Evolutionary conservation across 768 basidiomycete genomes (phyloP).

Genomic region (Punctularia strigosozonata): DNA sequence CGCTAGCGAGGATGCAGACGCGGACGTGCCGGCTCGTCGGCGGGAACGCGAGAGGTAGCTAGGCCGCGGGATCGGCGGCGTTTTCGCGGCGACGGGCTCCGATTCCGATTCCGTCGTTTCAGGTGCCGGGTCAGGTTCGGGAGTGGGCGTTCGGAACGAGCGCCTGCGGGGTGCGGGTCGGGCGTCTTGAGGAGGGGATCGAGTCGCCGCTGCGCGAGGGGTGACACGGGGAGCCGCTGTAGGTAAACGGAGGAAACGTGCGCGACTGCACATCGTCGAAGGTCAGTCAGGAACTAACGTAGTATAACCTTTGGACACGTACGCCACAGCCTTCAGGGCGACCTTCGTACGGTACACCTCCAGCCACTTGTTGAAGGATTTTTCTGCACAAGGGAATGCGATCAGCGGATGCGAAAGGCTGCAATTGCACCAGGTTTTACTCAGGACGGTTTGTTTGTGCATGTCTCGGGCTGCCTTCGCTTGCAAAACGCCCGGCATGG

Average conservation of each 20-base stretch:
- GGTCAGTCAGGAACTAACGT: slow-evolving; percentile 8
- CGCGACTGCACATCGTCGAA: slow-evolving; percentile 38
- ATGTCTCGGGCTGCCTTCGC: slow-evolving; percentile 53
- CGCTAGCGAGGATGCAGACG: neutral
- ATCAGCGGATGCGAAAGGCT: slow-evolving; percentile 7
- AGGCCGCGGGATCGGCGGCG: slow-evolving; percentile 4
- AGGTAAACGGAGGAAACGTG: slow-evolving; percentile 70
- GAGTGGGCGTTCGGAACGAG: slow-evolving; percentile 2
- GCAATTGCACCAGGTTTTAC: slow-evolving; percentile 28
- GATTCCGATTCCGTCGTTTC: slow-evolving; percentile 1
- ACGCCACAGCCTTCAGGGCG: slow-evolving; percentile 77
- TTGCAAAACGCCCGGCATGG: slow-evolving; percentile 60
- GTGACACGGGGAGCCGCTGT: slow-evolving; percentile 28
- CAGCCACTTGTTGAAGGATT: slow-evolving; percentile 53
- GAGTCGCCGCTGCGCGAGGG: slow-evolving; percentile 16
- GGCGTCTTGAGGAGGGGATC: slow-evolving; percentile 3
- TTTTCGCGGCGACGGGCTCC: slow-evolving; percentile 6
- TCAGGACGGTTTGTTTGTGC: slow-evolving; percentile 39
- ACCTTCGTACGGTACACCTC: slow-evolving; percentile 57
- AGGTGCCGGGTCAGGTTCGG: neutral
- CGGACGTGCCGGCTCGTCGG: neutral
- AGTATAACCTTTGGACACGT: slow-evolving; percentile 23
- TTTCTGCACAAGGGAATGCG: slow-evolving; percentile 23
- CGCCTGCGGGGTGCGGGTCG: slow-evolving; percentile 1
- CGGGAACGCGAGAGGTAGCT: neutral